Evolutionary conservation across 352 stramenopile genomes (phyloP).

Genomic region (Phytophthora hibernalis): DNA sequence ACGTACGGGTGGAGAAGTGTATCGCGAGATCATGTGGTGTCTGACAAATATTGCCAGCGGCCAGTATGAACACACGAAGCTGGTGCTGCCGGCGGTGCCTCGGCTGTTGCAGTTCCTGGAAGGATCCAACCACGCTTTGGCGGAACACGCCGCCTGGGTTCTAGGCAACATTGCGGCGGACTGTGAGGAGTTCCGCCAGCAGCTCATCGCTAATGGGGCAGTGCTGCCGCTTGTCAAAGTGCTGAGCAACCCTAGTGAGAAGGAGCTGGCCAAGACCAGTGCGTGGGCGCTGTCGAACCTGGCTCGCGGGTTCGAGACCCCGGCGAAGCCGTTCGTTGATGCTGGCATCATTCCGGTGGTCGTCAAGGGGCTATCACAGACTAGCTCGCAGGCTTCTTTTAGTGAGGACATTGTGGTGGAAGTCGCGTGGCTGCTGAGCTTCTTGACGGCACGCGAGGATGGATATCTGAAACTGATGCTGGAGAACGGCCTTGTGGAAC

Average conservation of each 20-base stretch:
- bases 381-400: conserved; percentile 39
- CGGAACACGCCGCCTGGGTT: conserved; percentile 82
- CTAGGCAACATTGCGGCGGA: conserved; percentile 89
- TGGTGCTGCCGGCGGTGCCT: conserved; percentile 78
- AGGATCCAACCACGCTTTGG: conserved; percentile 58
- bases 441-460: conserved; percentile 85
- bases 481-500: conserved; percentile 55
- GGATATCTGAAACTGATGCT: conserved; percentile 73
- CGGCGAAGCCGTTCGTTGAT: conserved; percentile 80
- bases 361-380: conserved; percentile 44
- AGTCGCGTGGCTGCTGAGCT: conserved; percentile 87
- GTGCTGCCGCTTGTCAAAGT: conserved; percentile 60
- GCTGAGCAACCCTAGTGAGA: conserved; percentile 38
- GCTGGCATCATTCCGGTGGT: conserved; percentile 67
- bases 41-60: conserved; percentile 86
- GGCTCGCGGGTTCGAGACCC: conserved; percentile 76
- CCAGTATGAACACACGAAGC: conserved; percentile 85
- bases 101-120: conserved; percentile 80
- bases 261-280: conserved; percentile 56
- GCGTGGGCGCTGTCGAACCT: conserved; percentile 88
- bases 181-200: conserved; percentile 85
- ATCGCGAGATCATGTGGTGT: conserved; percentile 84
- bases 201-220: conserved; percentile 71
- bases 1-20: conserved; percentile 71
- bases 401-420: conserved; percentile 71